A percentile compares a stretch with the other conserved stretches of the same genome.
Conservation (phyloP, 805 yeast genomes). For the Citeromyces nyonsensis region DNA sequence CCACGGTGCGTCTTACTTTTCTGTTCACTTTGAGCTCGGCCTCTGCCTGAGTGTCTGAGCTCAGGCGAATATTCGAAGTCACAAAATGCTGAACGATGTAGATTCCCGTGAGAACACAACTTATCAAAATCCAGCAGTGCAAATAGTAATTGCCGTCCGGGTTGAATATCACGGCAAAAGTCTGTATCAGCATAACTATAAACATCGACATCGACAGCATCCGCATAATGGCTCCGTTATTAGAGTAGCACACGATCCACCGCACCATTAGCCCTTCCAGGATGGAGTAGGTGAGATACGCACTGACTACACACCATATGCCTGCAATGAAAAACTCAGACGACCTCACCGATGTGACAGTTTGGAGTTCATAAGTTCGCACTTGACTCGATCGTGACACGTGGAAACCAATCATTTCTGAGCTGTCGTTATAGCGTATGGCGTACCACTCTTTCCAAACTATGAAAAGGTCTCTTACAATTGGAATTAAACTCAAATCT, state of each 20-base stretch:
- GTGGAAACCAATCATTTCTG: neutral
- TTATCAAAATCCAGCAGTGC: slow-evolving; percentile 86
- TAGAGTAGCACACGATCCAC: slow-evolving; percentile 86
- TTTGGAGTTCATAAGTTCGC: neutral
- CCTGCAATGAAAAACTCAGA: slow-evolving; percentile 74
- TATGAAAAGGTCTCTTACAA: slow-evolving; percentile 10
- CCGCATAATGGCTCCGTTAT: slow-evolving; percentile 77
- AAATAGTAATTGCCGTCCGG: slow-evolving; percentile 59
- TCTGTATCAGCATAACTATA: slow-evolving; percentile 53
- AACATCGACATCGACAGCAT: slow-evolving; percentile 73
- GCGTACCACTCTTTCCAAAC: slow-evolving; percentile 12
- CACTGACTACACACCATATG: slow-evolving; percentile 86
- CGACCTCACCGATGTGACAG: slow-evolving; percentile 45
- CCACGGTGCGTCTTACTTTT: slow-evolving; percentile 53
- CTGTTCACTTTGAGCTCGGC: slow-evolving; percentile 3
- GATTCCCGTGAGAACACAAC: slow-evolving; percentile 66
- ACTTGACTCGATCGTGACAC: neutral
- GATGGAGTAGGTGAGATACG: slow-evolving; percentile 69
- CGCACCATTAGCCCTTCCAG: slow-evolving; percentile 83
- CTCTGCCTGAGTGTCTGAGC: slow-evolving; percentile 6
- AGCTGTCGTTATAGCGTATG: slow-evolving; percentile 2
- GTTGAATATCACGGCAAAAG: slow-evolving; percentile 51
- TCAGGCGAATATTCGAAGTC: slow-evolving; percentile 53
- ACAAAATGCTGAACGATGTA: slow-evolving; percentile 81
- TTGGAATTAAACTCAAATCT: slow-evolving; percentile 43